These are phyloP conservation scores for Myochromella boudieri DNA, from an alignment of 768 basidiomycete genomes.

Conservation along the genomic window DNA sequence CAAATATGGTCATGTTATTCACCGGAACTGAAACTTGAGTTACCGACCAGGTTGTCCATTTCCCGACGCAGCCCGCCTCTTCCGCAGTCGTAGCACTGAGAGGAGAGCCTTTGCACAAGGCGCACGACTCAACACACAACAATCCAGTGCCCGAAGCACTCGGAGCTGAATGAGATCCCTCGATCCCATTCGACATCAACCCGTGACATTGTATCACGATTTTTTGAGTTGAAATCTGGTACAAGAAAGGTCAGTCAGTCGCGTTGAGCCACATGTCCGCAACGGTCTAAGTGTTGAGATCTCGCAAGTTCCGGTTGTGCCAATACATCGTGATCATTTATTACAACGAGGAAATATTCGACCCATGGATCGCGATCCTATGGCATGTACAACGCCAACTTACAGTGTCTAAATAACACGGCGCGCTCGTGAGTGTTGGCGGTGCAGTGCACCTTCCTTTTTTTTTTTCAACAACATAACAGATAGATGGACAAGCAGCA, in stretches of 20 bases:
- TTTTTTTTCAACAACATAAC: conserved; percentile 7
- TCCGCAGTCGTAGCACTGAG: background rate
- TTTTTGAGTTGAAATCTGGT: background rate
- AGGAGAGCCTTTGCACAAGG: background rate
- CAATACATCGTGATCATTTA: conserved; percentile 10
- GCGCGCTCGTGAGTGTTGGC: conserved; percentile 11
- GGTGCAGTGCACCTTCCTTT: conserved; percentile 15
- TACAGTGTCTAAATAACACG: conserved; percentile 14
- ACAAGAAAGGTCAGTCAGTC: background rate
- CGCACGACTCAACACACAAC: background rate
- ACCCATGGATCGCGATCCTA: conserved; percentile 5
- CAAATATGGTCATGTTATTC: background rate
- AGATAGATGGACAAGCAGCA: background rate
- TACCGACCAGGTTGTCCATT: too few relatives aligned
- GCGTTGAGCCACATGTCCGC: background rate
- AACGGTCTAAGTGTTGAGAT: background rate
- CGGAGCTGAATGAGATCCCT: background rate
- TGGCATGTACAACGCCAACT: conserved; percentile 15
- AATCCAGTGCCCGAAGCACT: background rate
- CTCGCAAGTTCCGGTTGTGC: conserved; percentile 4
- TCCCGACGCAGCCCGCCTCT: background rate
- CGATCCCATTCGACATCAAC: conserved; percentile 2
- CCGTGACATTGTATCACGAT: background rate
- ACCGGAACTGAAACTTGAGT: conserved; percentile 6
- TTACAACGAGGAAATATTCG: conserved; percentile 6